Percentiles rank a stretch among this genome's conserved stretches.
Evolutionary conservation across 805 yeast genomes (phyloP).

Genomic region (Naumovozyma baii): DNA sequence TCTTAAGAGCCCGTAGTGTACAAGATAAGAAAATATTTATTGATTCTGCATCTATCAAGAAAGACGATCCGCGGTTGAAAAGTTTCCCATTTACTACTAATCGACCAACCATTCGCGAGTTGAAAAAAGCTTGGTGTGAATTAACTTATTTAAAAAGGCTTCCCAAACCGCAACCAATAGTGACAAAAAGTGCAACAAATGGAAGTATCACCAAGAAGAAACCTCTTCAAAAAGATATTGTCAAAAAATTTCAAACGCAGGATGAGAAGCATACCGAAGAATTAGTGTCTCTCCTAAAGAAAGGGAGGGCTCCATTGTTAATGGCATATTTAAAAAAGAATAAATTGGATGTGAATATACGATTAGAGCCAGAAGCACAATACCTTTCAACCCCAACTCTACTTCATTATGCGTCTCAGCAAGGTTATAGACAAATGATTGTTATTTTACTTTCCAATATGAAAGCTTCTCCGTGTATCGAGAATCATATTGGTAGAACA

Average conservation of each 20-base stretch:
- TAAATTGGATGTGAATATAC: conserved; percentile 43
- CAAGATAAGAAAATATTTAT: conserved; percentile 55
- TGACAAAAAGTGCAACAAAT: conserved; percentile 11
- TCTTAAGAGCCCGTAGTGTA: conserved; percentile 71
- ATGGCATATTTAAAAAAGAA: conserved; percentile 52
- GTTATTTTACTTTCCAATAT: conserved; percentile 47
- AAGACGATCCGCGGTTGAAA: conserved; percentile 52
- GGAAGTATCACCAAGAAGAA: conserved; percentile 9
- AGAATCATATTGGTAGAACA: conserved; percentile 47
- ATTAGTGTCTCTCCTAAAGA: conserved; percentile 49
- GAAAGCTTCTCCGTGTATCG: conserved; percentile 59
- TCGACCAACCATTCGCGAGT: conserved; percentile 73
- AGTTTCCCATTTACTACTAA: conserved; percentile 82
- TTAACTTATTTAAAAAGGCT: conserved; percentile 49
- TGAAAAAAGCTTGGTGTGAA: conserved; percentile 77
- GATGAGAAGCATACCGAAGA: conserved; percentile 49
- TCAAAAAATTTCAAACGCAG: conserved; percentile 14
- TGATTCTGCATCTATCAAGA: conserved; percentile 44
- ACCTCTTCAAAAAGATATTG: conserved; percentile 1
- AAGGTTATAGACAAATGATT: conserved; percentile 60
- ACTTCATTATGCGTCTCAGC: conserved; percentile 66
- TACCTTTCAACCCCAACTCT: conserved; percentile 58
- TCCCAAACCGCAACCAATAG: conserved; percentile 44
- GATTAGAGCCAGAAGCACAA: conserved; percentile 44
- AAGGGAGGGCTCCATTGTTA: conserved; percentile 69